phyloP scores from a whole-genome alignment of 2,329 filamentous ascomycete genomes.

The Monilinia laxa region DNA sequence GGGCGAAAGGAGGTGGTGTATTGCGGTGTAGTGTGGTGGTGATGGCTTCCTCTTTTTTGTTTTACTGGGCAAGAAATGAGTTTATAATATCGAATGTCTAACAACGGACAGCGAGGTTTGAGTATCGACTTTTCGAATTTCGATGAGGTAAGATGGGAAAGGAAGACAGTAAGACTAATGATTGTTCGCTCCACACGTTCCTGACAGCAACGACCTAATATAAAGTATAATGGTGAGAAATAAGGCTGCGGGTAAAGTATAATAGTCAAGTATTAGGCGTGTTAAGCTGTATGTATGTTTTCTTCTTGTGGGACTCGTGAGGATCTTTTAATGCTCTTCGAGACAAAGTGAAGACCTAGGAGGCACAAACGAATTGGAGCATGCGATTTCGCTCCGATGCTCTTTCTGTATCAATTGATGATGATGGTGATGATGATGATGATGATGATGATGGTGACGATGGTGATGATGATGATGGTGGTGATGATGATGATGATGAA shows the following conservation, averaged over 20 bases:
- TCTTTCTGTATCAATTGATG: neutral
- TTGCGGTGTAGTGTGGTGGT: neutral
- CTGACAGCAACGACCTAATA: neutral
- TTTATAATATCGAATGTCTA: neutral
- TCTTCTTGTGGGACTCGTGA: neutral
- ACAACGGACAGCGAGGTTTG: neutral
- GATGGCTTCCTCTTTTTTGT: neutral
- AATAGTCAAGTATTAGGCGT: neutral
- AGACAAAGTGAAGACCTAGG: neutral
- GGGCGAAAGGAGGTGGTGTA: neutral
- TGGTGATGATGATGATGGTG: no score
- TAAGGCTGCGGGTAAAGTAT: conserved; percentile 10
- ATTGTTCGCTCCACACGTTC: neutral
- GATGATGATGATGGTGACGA: no score
- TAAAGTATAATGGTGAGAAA: conserved; percentile 1
- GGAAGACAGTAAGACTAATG: neutral
- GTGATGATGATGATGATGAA: no score
- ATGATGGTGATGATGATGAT: no score
- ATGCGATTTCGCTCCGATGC: neutral
- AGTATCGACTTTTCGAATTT: conserved; percentile 2
- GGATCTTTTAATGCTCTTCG: conserved; percentile 1
- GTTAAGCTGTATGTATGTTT: neutral
- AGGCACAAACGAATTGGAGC: conserved; percentile 11
- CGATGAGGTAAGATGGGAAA: neutral
- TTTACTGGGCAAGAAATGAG: neutral